Evolutionary conservation across 2,329 filamentous ascomycete genomes (phyloP).

Genomic region (Stachybotrys elegans): DNA sequence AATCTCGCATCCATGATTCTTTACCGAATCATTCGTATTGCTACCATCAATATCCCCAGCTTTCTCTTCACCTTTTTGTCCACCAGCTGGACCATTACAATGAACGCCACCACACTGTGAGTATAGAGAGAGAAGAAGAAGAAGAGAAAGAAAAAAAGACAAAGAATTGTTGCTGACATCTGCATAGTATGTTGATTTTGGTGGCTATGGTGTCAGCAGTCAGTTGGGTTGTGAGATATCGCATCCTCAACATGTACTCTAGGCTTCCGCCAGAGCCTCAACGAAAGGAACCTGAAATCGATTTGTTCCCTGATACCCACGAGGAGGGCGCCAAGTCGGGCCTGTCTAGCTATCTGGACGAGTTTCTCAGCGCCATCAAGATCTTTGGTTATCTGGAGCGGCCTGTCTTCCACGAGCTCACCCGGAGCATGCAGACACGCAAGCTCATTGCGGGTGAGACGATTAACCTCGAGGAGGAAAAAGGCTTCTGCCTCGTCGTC

Average conservation of each 20-base stretch:
- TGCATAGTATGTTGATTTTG: conserved; percentile 65
- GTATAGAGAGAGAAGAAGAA: too few relatives aligned
- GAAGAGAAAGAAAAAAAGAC: too few relatives aligned
- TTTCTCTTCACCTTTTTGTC: conserved; percentile 87
- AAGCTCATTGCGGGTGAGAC: conserved; percentile 97
- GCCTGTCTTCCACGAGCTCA: conserved; percentile 95
- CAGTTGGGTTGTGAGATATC: conserved; percentile 92
- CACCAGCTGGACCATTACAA: conserved; percentile 90
- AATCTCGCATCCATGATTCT: conserved; percentile 53
- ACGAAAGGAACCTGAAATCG: conserved; percentile 90
- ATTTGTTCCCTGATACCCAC: conserved; percentile 89
- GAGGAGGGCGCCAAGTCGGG: conserved; percentile 87
- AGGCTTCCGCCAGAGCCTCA: conserved; percentile 90
- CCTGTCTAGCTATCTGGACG: conserved; percentile 92
- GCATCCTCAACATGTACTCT: conserved; percentile 95
- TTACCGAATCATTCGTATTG: conserved; percentile 80
- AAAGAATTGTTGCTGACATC: conserved; percentile 13
- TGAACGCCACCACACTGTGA: conserved; percentile 96
- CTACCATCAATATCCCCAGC: conserved; percentile 83
- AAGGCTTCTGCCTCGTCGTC: conserved; percentile 95
- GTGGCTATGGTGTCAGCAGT: conserved; percentile 74
- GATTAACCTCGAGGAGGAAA: conserved; percentile 90
- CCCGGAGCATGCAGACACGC: conserved; percentile 94
- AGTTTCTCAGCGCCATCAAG: conserved; percentile 97
- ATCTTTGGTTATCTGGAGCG: conserved; percentile 97